Percentiles rank a stretch among this genome's conserved stretches.
phyloP scores from a whole-genome alignment of 2,329 filamentous ascomycete species.

The Neospermospora avenae region DNA sequence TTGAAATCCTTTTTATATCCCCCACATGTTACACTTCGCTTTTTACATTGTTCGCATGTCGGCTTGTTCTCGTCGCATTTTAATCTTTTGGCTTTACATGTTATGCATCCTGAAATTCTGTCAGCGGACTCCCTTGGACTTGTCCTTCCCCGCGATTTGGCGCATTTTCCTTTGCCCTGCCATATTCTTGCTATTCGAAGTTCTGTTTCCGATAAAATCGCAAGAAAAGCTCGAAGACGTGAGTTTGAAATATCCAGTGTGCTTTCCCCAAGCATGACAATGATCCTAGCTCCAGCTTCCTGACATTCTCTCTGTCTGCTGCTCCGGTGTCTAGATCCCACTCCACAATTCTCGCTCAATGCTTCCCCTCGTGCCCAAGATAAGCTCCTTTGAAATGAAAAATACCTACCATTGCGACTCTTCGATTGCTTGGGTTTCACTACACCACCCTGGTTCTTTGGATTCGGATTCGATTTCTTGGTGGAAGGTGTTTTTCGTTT shows the following conservation, averaged over 20 bases:
- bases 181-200: not conserved
- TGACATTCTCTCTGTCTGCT: not conserved
- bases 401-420: conserved; percentile 66
- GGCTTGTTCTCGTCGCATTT: conserved; percentile 75
- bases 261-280: not conserved
- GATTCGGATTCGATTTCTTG: conserved; percentile 17
- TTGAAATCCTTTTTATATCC: conserved; percentile 76
- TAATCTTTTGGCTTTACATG: conserved; percentile 69
- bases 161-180: not conserved
- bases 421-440: conserved; percentile 70
- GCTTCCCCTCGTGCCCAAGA: conserved; percentile 27
- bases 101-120: conserved; percentile 58
- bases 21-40: conserved; percentile 62
- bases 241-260: not conserved
- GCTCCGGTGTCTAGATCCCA: not conserved
- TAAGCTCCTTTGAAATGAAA: conserved; percentile 22
- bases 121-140: conserved; percentile 10
- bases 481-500: conserved; percentile 28
- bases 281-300: not conserved
- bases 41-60: conserved; percentile 62
- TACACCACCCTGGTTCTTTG: conserved; percentile 37
- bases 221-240: not conserved
- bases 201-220: not conserved
- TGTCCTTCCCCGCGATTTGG: not conserved
- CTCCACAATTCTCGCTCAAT: not conserved